Conservation (phyloP, 192 early-diverging fungal species). For the Coemansia sp. region DNA sequence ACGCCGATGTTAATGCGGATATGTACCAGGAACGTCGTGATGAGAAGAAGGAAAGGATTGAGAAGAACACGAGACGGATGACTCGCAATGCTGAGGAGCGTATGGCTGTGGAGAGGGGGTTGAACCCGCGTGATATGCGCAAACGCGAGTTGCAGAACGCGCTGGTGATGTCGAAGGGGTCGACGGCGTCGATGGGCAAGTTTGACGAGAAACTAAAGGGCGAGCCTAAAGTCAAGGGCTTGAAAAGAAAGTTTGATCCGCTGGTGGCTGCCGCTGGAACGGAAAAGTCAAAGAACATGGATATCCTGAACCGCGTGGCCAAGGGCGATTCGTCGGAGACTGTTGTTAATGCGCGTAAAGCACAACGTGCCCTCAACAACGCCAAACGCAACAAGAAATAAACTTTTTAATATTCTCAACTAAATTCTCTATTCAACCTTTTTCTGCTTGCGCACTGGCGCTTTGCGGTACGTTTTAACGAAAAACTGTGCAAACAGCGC, state of each 20-base stretch:
- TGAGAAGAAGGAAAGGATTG: slow-evolving; percentile 86
- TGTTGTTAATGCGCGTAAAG: slow-evolving; percentile 54
- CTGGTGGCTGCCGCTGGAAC: slow-evolving; percentile 61
- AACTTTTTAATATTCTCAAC: slow-evolving; percentile 39
- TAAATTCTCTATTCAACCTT: not conserved
- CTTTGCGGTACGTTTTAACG: slow-evolving; percentile 60
- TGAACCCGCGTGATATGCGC: slow-evolving; percentile 60
- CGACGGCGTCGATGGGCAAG: slow-evolving; percentile 90
- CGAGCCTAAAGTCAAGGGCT: slow-evolving; percentile 83
- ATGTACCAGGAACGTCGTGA: slow-evolving; percentile 74
- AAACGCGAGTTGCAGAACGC: slow-evolving; percentile 72
- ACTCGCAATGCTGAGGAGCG: slow-evolving; percentile 85
- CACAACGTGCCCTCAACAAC: slow-evolving; percentile 50
- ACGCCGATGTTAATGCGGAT: slow-evolving; percentile 83
- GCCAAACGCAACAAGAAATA: slow-evolving; percentile 37
- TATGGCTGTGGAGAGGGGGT: slow-evolving; percentile 56
- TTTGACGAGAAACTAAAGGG: slow-evolving; percentile 83
- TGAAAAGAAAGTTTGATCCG: slow-evolving; percentile 70
- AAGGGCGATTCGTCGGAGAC: slow-evolving; percentile 46
- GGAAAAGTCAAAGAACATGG: slow-evolving; percentile 71
- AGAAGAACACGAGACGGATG: slow-evolving; percentile 85
- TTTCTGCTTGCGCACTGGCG: too few relatives aligned
- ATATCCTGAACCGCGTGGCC: slow-evolving; percentile 68
- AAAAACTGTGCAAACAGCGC: slow-evolving; percentile 82
- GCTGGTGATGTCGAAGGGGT: slow-evolving; percentile 72